A percentile compares a stretch with the other conserved stretches of the same genome.
Conservation (phyloP, 208 protist genomes). For the Acanthamoeba lugdunensis region DNA sequence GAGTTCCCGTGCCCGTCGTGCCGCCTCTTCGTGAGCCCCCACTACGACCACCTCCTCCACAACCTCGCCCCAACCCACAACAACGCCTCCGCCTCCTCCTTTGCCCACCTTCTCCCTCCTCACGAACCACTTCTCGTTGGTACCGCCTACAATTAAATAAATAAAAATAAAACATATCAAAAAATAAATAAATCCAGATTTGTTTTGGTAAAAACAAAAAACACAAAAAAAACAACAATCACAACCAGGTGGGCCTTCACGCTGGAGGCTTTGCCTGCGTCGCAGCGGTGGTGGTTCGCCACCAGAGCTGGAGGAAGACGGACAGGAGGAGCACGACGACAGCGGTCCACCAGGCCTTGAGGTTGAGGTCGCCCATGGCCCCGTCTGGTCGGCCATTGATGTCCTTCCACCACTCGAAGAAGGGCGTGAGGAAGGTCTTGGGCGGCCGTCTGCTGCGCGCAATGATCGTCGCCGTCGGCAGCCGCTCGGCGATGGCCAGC, state of each 20-base stretch:
- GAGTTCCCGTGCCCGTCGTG: conserved; percentile 43
- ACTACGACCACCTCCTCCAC: conserved; percentile 20
- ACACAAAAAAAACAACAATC: no score
- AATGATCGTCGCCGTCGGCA: neutral
- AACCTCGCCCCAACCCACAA: neutral
- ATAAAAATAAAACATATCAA: no score
- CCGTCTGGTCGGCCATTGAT: conserved; percentile 20
- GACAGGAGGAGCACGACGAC: neutral
- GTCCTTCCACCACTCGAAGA: conserved; percentile 28
- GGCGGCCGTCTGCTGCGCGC: neutral
- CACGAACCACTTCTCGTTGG: no score
- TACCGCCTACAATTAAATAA: no score
- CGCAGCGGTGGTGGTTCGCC: neutral
- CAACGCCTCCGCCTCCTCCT: neutral
- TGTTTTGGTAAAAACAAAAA: no score
- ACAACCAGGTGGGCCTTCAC: no score
- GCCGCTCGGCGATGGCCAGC: neutral
- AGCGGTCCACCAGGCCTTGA: conserved; percentile 11
- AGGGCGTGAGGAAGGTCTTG: conserved; percentile 32
- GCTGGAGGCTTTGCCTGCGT: no score
- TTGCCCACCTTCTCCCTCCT: no score
- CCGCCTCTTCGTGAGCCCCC: conserved; percentile 1
- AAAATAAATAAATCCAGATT: no score
- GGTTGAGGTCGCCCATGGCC: neutral
- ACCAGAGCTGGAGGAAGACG: conserved; percentile 31